Base-by-base conservation (phyloP, 2,329 filamentous ascomycete genomes). In the Penicillium olsonii region DNA sequence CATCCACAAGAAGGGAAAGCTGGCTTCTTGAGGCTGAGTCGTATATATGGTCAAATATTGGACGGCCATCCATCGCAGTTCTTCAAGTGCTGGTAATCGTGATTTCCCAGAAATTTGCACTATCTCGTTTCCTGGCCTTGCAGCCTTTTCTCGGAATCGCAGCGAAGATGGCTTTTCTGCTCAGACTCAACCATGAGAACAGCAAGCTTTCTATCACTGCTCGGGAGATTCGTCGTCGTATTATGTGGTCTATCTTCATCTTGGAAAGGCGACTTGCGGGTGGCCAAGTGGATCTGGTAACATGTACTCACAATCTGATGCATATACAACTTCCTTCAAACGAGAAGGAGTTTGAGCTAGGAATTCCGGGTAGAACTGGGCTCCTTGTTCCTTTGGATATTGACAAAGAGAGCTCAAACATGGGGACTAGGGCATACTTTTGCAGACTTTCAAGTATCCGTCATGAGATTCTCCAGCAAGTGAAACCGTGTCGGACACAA, bases 171-270 rank as follows among this genome's bases (percentile, higher is more conserved):
- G 37, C 37, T 8, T 39, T n/a, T 5, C 14, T 39, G 37, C 37
- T 39, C n/a, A 19, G 37, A 6, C 37, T 39, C 2, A 39, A 39
- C 17, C 37, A 39, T 26, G 37, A 39, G 10, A 39, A 39, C 9
- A 2, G 2, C 11, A 24, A 15, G 12, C 9, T 39, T 2, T 26
- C 37, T 5, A 15, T 7, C 20, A 39, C 20, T 6, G 37, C 19
- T n/a, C 37, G 37, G 1, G 37, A 39, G n/a, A 39, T 39, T 8
- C 37, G 37, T 4, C 37, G 37, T 11, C 37, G 37, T 2, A 15
- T 39, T 15, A 39, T 39, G 37, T 39, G 37, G 37, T 39, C 37
- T 8, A 39, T 39, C 6, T 39, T 39, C 37, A 22, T 39, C 20
- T 26, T 39, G 12, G 37, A 39, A 5, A 39, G 20, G 12, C 14